A percentile compares a stretch with the other conserved stretches of the same genome.
Conservation (phyloP, 306 rosid species). For the Begonia fuchsioides region DNA sequence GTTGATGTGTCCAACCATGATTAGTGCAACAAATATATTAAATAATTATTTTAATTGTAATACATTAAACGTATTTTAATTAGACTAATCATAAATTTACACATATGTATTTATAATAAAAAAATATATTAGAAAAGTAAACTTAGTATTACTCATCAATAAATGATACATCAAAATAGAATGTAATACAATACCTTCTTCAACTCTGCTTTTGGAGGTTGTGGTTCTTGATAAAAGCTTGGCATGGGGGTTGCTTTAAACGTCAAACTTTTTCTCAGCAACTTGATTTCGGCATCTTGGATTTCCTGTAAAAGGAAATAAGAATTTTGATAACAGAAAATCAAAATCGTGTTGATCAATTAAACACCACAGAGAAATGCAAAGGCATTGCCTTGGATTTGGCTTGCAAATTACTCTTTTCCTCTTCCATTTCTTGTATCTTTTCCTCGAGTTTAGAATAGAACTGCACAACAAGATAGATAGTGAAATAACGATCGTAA, state of each 20-base stretch:
- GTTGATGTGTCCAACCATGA: no score
- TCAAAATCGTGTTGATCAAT: no score
- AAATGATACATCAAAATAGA: background rate
- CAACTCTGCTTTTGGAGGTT: slow-evolving; percentile 54
- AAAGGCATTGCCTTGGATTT: slow-evolving; percentile 56
- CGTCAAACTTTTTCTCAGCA: slow-evolving; percentile 44
- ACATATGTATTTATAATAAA: no score
- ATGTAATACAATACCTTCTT: slow-evolving; percentile 40
- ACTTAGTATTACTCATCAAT: no score
- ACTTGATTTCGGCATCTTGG: slow-evolving; percentile 67
- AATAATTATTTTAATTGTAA: no score
- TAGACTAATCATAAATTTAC: no score
- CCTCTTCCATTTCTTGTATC: slow-evolving; percentile 89
- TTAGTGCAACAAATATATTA: no score
- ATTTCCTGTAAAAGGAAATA: slow-evolving; percentile 46
- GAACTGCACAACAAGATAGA: slow-evolving; percentile 41
- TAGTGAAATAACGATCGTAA: background rate
- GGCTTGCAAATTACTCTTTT: slow-evolving; percentile 76
- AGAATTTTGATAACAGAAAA: background rate
- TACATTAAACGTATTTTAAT: no score
- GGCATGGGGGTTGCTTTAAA: slow-evolving; percentile 82
- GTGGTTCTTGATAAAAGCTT: slow-evolving; percentile 56
- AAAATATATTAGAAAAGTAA: no score
- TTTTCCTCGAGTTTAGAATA: slow-evolving; percentile 91
- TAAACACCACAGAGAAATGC: no score